Base-by-base conservation (phyloP, 345 rosid species). In the Populus davidiana region DNA sequence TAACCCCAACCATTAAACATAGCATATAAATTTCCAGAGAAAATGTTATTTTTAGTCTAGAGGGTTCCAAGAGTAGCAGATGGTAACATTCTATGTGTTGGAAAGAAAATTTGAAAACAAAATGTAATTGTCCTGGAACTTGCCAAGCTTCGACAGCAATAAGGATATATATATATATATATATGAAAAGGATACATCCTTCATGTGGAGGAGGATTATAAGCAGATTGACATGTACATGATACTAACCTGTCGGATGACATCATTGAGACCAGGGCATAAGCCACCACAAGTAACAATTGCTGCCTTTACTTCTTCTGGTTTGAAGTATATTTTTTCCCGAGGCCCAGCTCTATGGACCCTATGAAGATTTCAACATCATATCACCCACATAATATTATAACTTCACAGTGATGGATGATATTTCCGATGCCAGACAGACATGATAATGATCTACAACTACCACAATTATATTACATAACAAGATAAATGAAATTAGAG, bases 251-350 rank as follows among this genome's bases (percentile, higher is more conserved):
- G 97, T 88, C 93, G 90, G 62, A 91, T 93, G 82, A 92, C 95
- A 87, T 96, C 96, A 86, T 93, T 93, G 65, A 95, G 97, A 79
- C 97, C 96, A 77, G 97, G 98, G 85, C 97, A 96, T 66, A 96
- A 92, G 50, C 98, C 97, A 81, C 97, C 97, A 88, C 97, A 96
- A 67, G 98, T 96, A 72, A 96, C 84, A 80, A 94, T 96, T 1
- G 97, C 97, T 38, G 98, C 94, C 73, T 93, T 91, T 44, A 93
- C 98, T 86, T 94, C 88, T 84, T 91, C 96, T 36, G 98, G 99
- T 83, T 86, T 86, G 77, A 90, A 93, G 80, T 89, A 93, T 50
- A 95, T 95, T 83, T 93, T 90, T 82, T 90, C 94, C 80, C 96
- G 88, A 63, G 98, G 98, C 18, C 98, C 98, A 79, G 98, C 98